These are phyloP conservation scores for Plasmodium adleri DNA, from an alignment of 169 alveolate genomes.

Conservation along the genomic window DNA sequence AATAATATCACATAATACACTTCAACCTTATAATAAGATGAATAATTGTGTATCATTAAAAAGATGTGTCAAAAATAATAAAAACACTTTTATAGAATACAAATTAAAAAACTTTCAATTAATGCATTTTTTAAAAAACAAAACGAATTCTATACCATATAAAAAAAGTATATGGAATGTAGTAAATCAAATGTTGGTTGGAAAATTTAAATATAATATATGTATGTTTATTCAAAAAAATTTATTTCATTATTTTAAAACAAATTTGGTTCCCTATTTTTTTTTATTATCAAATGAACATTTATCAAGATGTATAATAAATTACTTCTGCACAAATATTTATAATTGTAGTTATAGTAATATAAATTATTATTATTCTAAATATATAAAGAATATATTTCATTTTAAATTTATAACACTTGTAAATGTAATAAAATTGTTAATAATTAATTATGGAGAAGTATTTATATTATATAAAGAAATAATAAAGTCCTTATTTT, in stretches of 20 bases:
- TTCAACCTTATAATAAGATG: too few relatives aligned
- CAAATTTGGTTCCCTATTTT: constrained; percentile 48
- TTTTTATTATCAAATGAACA: constrained; percentile 66
- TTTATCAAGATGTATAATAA: constrained; percentile 50
- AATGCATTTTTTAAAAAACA: constrained; percentile 53
- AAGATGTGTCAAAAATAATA: too few relatives aligned
- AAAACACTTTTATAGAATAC: constrained; percentile 2
- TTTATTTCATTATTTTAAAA: constrained; percentile 60
- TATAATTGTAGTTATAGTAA: constrained; percentile 62
- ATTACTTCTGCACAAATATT: constrained; percentile 54
- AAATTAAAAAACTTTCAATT: constrained; percentile 45
- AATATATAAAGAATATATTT: constrained; percentile 56
- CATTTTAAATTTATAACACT: constrained; percentile 55
- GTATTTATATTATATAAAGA: constrained; percentile 33
- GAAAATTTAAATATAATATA: constrained; percentile 24
- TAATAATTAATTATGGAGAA: constrained; percentile 64
- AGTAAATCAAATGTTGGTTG: constrained; percentile 44
- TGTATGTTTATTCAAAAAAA: constrained; percentile 56
- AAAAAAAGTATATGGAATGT: constrained; percentile 35
- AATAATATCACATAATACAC: too few relatives aligned
- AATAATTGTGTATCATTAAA: neutral
- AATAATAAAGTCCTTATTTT: constrained; percentile 48
- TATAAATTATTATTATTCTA: constrained; percentile 66
- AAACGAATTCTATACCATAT: constrained; percentile 47
- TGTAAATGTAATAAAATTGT: constrained; percentile 44